Conservation (phyloP, 2,329 filamentous ascomycete species). For the Colletotrichum phormii region DNA sequence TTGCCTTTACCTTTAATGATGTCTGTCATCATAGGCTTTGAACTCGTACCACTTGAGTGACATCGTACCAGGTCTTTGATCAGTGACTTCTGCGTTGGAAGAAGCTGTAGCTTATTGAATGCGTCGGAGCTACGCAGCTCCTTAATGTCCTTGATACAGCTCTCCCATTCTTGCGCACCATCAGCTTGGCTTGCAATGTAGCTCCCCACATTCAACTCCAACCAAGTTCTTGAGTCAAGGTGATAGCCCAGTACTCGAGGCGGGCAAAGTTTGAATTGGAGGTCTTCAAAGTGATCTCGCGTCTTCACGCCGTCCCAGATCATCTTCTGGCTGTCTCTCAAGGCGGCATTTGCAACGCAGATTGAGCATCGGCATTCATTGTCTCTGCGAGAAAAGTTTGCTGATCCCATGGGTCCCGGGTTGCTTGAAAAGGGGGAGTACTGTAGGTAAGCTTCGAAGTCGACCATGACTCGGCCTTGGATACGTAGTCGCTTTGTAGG, state of each 20-base stretch:
- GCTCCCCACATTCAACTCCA: background rate
- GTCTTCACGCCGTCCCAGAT: background rate
- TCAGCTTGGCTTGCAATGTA: background rate
- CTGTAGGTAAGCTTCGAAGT: background rate
- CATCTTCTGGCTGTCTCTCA: conserved; percentile 6
- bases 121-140: background rate
- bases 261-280: background rate
- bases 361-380: background rate
- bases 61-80: background rate
- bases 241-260: background rate
- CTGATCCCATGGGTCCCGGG: background rate
- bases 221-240: background rate
- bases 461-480: background rate
- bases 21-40: conserved; percentile 1
- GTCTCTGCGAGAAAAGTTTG: background rate
- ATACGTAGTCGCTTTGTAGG: background rate
- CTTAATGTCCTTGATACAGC: background rate
- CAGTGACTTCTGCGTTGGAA: background rate
- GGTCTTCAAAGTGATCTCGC: background rate
- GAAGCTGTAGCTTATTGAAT: background rate
- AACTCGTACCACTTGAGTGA: background rate
- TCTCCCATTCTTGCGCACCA: background rate
- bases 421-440: background rate
- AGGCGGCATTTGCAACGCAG: background rate
- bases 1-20: conserved; percentile 34